Evolutionary conservation across 1,284 basidiomycete species (phyloP).

Genomic region (Cerrena zonata): DNA sequence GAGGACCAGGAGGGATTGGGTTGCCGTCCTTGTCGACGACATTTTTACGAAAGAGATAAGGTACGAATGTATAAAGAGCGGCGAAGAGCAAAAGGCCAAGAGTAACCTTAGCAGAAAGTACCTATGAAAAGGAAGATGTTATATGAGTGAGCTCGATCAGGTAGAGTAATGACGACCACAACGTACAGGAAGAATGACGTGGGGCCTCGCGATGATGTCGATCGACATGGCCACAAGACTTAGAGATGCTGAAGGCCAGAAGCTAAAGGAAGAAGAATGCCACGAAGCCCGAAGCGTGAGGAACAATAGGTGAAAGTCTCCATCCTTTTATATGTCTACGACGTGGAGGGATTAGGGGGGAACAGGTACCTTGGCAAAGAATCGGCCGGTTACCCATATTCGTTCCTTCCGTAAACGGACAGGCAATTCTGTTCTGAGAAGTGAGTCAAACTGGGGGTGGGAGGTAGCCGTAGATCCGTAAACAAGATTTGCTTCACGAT

Average conservation of each 20-base stretch:
- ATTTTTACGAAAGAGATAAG: slow-evolving; percentile 6
- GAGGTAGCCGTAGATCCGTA: not conserved
- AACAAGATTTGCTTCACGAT: not conserved
- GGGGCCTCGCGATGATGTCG: not conserved
- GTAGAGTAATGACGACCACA: not conserved
- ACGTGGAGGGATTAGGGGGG: not conserved
- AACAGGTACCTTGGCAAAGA: not conserved
- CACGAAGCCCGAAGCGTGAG: slow-evolving; percentile 3
- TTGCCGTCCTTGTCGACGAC: slow-evolving; percentile 24
- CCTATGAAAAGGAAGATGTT: slow-evolving; percentile 10
- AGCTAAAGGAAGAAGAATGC: not conserved
- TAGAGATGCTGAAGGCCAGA: not conserved
- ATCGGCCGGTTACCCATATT: not conserved
- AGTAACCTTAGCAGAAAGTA: slow-evolving; percentile 16
- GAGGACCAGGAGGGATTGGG: slow-evolving; percentile 30
- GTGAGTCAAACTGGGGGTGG: not conserved
- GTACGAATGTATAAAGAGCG: not conserved
- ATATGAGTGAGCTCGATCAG: not conserved
- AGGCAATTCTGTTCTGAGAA: not conserved
- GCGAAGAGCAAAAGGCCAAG: not conserved
- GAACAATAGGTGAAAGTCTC: not conserved
- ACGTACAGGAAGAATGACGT: not conserved
- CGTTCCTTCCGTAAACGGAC: not conserved
- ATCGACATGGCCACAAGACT: not conserved
- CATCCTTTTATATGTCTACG: not conserved